Percentiles rank a stretch among this genome's conserved stretches.
Conservation (phyloP, 805 yeast genomes). For the Clavispora asparagi region DNA sequence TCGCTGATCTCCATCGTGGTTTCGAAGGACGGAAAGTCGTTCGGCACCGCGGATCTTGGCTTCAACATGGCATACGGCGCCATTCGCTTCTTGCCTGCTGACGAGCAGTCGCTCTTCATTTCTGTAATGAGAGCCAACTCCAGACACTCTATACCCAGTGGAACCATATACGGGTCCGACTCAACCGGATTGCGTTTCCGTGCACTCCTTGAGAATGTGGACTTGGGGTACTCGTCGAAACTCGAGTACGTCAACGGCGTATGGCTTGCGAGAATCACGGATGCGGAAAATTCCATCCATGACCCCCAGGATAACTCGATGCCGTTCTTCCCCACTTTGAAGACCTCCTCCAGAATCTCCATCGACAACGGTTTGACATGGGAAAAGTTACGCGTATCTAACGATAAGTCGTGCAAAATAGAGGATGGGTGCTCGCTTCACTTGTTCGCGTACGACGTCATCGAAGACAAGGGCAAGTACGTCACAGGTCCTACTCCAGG, state of each 20-base stretch:
- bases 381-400: constrained; percentile 41
- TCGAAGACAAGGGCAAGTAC: constrained; percentile 38
- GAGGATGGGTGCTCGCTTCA: constrained; percentile 48
- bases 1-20: constrained; percentile 37
- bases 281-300: constrained; percentile 2
- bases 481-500: constrained; percentile 54
- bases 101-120: constrained; percentile 31
- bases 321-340: background rate
- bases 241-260: constrained; percentile 56
- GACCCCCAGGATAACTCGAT: constrained; percentile 22
- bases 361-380: constrained; percentile 52
- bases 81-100: constrained; percentile 33
- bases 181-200: constrained; percentile 52
- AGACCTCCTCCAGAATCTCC: constrained; percentile 35
- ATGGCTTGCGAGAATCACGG: constrained; percentile 45
- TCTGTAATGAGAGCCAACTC: constrained; percentile 20
- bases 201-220: constrained; percentile 38
- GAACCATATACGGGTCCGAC: constrained; percentile 44
- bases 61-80: constrained; percentile 32
- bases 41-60: constrained; percentile 36
- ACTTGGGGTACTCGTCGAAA: constrained; percentile 40
- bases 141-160: background rate
- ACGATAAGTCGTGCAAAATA: constrained; percentile 40
- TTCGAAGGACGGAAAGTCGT: constrained; percentile 43
- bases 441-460: constrained; percentile 24